Base-by-base conservation (phyloP, 1,284 basidiomycete genomes). In the Mrakiaceae sp. region DNA sequence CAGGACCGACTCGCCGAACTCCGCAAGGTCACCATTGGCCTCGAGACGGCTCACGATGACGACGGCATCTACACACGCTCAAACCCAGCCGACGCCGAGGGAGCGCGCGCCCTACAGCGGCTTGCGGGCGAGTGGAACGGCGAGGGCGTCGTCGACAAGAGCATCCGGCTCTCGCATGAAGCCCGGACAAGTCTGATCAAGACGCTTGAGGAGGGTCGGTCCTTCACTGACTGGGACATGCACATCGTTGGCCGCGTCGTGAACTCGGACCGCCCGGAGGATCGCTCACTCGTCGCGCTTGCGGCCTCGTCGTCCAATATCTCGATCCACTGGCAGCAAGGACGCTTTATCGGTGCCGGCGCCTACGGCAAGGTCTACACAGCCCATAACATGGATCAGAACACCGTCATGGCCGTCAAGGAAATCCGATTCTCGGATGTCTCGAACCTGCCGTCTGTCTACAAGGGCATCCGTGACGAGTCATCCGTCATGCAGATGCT, bases 401-500 rank as follows among this genome's bases (percentile, higher is more conserved):
- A 95, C 60, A 89, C 90, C 49, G 85, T 98, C 66, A 98, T 99
- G 93, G 96, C 96, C 4, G 96, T 98, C 73, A 99, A 99, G 78
- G 96, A 98, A 79, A 95, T 98, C 74, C 90, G 94, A 67, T 96
- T 97, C 75, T 93, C 97, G 74, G 96, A 98, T 77, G 77, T 94
- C 61, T 82, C 89, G 58, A 86, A 88, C 46, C 78, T 88, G 62
- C 87, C 90, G 6, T 88, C 84, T 68, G 79, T 94, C 27, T 90
- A 94, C 78, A 84, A 90, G 69, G 92, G 96, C 74, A 97, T 99
- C 77, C 88, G 87, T 74, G 94, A 98, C 75, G 96, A 99, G 78
- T 86, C 98, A 69, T 88, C 86, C 70, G 93, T 98, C 67, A 99
- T 99, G 96, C 92, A 96, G 77, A 88, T 98, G 86, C 82, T 99